Conservation (phyloP, 108 stramenopile species). For the Cyclotella kingstonii region DNA sequence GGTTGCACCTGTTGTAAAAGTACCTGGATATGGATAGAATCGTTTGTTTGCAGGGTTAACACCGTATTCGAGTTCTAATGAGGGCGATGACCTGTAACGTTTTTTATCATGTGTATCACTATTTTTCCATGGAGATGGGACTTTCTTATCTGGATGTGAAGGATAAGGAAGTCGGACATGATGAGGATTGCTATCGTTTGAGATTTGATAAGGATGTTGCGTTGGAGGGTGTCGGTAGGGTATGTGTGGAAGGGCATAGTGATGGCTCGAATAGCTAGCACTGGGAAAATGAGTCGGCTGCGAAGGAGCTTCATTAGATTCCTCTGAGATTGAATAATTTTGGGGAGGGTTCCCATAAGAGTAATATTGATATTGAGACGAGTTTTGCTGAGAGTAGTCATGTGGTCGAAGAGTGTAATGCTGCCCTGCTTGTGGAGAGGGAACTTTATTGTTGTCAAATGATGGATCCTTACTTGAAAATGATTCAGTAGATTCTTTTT, state of each 20-base stretch:
- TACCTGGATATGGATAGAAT: slow-evolving; percentile 1
- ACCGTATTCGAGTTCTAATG: neutral
- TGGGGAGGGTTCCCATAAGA: slow-evolving; percentile 16
- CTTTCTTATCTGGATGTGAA: slow-evolving; percentile 2
- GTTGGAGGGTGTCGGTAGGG: slow-evolving; percentile 5
- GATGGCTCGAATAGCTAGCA: slow-evolving; percentile 5
- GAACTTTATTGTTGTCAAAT: too few relatives aligned
- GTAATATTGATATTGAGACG: slow-evolving; percentile 1
- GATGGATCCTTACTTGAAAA: too few relatives aligned
- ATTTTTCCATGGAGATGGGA: slow-evolving; percentile 10
- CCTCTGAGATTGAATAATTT: slow-evolving; percentile 3
- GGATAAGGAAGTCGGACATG: slow-evolving; percentile 1
- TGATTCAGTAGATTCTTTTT: too few relatives aligned
- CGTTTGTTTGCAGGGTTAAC: slow-evolving; percentile 5
- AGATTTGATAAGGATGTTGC: neutral
- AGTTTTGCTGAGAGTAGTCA: neutral
- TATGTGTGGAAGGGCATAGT: slow-evolving; percentile 5
- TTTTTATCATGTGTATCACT: neutral
- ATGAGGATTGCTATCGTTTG: slow-evolving; percentile 8
- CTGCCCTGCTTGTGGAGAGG: neutral
- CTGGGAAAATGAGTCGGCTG: neutral
- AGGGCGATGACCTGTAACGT: neutral
- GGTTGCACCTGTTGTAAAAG: neutral
- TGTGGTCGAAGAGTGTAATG: neutral
- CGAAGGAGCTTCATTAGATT: neutral